Base-by-base conservation (phyloP, 257 asterid genomes). In the Solanum etuberosum region DNA sequence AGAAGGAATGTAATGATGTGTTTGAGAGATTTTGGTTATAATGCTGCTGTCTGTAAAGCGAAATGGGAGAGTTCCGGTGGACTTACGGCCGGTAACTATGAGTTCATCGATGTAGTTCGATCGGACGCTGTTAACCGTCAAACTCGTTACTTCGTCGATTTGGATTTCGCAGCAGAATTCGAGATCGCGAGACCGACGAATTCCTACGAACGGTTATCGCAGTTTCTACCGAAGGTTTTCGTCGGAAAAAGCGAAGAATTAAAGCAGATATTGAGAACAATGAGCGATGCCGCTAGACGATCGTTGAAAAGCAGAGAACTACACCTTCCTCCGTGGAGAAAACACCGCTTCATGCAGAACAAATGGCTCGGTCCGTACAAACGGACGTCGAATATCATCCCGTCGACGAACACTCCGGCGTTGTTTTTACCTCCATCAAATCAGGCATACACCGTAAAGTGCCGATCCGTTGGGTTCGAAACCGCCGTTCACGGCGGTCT, bases 251-350 rank as follows among this genome's bases (percentile, higher is more conserved):
- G 9, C 70, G 99, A 90, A 31, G 94, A 91, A 38, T 68, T 96
- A 89, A 95, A 89, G 91, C 91, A 35, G 87, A 89, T 94, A 81
- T n/a, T 96, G 91, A 93, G 81, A 88, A 87, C 86, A 29, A 89
- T 88, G 92, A 92, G 98, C 91, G 94, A 92, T 83, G 97, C 91
- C 0, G 95, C 93, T 10, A 94, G 83, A 85, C 88, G 95, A 46
- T 95, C 98, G 86, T 43, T 96, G 92, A 94, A 92, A 89, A 89
- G 88, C 89, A 71, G 92, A 68, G 95, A 87, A 2, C 92, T 96
- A 65, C 90, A 86, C 18, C 90, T 94, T 37, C 98, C 98, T 86
- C 98, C 98, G 34, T 96, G 99, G 99, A 89, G 98, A 88, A 95
- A 94, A 59, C 90, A 93, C 89, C 96, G 99, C 0, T 96, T 92